These are phyloP conservation scores for Amanita pallidorosea DNA, from an alignment of 768 basidiomycete genomes.

Conservation along the genomic window DNA sequence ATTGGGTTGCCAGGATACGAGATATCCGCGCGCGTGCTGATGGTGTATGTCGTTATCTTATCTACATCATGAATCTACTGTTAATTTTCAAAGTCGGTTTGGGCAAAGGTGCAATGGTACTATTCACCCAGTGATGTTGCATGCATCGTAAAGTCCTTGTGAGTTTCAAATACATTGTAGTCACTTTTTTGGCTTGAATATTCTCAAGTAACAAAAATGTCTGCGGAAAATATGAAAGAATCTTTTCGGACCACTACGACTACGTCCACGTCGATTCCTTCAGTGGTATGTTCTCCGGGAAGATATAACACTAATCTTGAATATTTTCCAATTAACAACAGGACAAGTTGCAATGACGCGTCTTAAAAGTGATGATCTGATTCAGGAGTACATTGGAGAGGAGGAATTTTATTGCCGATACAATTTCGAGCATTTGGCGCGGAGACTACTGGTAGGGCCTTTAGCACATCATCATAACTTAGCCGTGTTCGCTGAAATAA, in stretches of 20 bases:
- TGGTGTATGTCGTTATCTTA: slow-evolving; percentile 17
- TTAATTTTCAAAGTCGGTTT: slow-evolving; percentile 26
- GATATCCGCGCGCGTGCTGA: slow-evolving; percentile 28
- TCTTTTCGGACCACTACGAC: slow-evolving; percentile 39
- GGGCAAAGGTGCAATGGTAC: slow-evolving; percentile 44
- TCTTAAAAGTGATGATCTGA: slow-evolving; percentile 24
- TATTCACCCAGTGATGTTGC: slow-evolving; percentile 40
- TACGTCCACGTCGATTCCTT: slow-evolving; percentile 23
- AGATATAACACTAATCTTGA: neutral
- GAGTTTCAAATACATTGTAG: slow-evolving; percentile 9
- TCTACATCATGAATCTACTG: neutral
- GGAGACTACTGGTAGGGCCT: slow-evolving; percentile 20
- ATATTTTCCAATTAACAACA: neutral
- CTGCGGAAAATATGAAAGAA: slow-evolving; percentile 37
- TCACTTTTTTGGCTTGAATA: neutral
- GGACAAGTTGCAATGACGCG: neutral
- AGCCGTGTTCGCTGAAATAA: neutral
- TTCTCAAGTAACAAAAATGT: slow-evolving; percentile 22
- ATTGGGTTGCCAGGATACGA: slow-evolving; percentile 41
- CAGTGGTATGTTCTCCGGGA: slow-evolving; percentile 24
- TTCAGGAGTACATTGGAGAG: slow-evolving; percentile 27
- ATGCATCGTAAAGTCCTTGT: slow-evolving; percentile 37
- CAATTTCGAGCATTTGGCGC: slow-evolving; percentile 18
- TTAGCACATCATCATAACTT: neutral
- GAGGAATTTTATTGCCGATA: slow-evolving; percentile 40